Evolutionary conservation across 2,329 filamentous ascomycete genomes (phyloP), one percentile per base, ranked within the genome.

Genomic region (Microcyclospora tardicrescens): DNA sequence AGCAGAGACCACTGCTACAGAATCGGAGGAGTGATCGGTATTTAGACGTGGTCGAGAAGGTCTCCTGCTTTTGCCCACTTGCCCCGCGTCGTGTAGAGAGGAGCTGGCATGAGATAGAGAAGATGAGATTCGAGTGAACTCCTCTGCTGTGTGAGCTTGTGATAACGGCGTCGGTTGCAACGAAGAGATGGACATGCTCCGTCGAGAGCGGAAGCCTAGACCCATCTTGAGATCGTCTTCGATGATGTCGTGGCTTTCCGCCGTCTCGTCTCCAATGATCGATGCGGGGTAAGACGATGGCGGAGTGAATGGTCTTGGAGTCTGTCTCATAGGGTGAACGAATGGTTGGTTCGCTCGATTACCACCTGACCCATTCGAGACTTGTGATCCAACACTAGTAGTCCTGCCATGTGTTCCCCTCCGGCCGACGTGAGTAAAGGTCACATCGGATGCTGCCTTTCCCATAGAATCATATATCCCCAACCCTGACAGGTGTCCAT

Each of bases 261-360:
- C 61, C 33, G 54, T 61, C 13, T 65, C 63, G 36, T 57, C 65
- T 19, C 63, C 67, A 14, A 62, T 57, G n/a, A 64, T 50, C 1
- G 71, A 73, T 1, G 61, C 61, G 16, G 71, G 64, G 36, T 66
- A 64, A 2, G 70, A 35, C 70, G 36, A 56, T 15, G 71, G 68
- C 30, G 71, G 69, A 3, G 69, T 72, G 56, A 69, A 73, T 8
- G 68, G 64, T 35, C 67, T 62, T 10, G 70, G 71, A 3, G 65
- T 67, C 48, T 73, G 72, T 37, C 71, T 68, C 63, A 75, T 68
- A 1, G 71, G 65, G 47, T 73, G 68, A 37, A 72, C 60, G 49
- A 72, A 73, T 28, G 68, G 64, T 24, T 66, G 66, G 16, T 64
- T 66, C 2, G 69, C 67, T 41, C 62, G 64, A 43, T 64, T 50